Base-by-base conservation (phyloP, 805 yeast species). In the Candida silvatica region DNA sequence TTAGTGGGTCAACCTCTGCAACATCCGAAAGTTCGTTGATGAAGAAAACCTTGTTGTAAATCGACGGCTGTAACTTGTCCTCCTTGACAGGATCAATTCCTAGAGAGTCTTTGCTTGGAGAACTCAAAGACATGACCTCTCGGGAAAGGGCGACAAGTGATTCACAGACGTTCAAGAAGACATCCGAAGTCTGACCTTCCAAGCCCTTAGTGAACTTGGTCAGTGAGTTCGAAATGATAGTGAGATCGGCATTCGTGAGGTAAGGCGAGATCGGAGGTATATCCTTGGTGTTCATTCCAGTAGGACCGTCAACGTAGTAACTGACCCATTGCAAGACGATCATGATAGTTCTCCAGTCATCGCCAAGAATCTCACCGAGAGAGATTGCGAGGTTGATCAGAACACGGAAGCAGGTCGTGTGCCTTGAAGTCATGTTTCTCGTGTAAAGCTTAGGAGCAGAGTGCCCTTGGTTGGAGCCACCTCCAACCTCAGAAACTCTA, bases 321-420 rank as follows among this genome's bases (percentile, higher is more conserved):
- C 81, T 77, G 32, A 80, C 66, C 94, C 94, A 83, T 54, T 82
- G 94, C 37, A 86, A 63, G 0, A 94, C 71, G 4, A 72, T 66
- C 15, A 78, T 49, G 4, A 80, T 52, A 14, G 66, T 66, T 9
- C 59, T 55, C 97, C 97, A 90, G 22, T 81, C 73, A 3, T 59
- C 52, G 5, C 69, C 70, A 12, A 90, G 63, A 1, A 77, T 70
- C 1, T 88, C 71, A 0, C 96, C 97, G n/a, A 90, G 57, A 0
- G 95, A 82, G 3, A 78, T 69, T 0, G 90, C 87, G 32, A 90
- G 61, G 40, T 85, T 82, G 3, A 79, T 61, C 26, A 90, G 56
- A 0, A 95, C 96, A 33, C 95, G 65, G 27, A 86, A 71, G 44
- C 95, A 76, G 7, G 79, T 67, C 1, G 84, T 67, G 41, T 84